Conservation (phyloP, 805 yeast genomes). For the Limtongozyma cylindracea region DNA sequence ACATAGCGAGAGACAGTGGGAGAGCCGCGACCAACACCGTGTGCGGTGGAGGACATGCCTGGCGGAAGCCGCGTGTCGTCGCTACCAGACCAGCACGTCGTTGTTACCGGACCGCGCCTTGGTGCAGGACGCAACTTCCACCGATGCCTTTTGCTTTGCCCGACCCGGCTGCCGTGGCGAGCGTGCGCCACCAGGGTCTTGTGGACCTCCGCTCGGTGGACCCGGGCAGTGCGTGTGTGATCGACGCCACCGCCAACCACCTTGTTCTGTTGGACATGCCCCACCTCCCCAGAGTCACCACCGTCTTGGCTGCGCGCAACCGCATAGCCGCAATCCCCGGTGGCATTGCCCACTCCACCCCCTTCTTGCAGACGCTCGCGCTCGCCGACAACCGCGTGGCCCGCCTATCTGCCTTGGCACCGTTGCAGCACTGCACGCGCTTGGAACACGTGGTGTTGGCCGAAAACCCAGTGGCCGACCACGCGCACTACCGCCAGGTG, state of each 20-base stretch:
- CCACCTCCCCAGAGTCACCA: conserved; percentile 18
- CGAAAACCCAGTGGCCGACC: conserved; percentile 29
- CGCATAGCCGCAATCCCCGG: conserved; percentile 15
- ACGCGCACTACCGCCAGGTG: conserved; percentile 29
- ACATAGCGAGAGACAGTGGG: too few relatives aligned
- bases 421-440: conserved; percentile 1
- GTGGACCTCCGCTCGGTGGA: too few relatives aligned
- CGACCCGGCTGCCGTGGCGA: too few relatives aligned
- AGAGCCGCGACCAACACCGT: too few relatives aligned
- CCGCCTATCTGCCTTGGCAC: conserved; percentile 13
- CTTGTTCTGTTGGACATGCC: conserved; percentile 25
- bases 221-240: conserved; percentile 14
- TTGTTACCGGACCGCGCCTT: too few relatives aligned
- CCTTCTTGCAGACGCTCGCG: conserved; percentile 22
- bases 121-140: too few relatives aligned
- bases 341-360: conserved; percentile 8
- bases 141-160: too few relatives aligned
- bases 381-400: conserved; percentile 25
- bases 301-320: conserved; percentile 41
- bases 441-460: conserved; percentile 16
- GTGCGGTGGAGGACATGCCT: too few relatives aligned
- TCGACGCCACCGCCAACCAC: conserved; percentile 62
- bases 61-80: too few relatives aligned
- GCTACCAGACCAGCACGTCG: too few relatives aligned
- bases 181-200: too few relatives aligned